Evolutionary conservation across 352 stramenopile species (phyloP).

Genomic region (Saprolegnia parasitica): DNA sequence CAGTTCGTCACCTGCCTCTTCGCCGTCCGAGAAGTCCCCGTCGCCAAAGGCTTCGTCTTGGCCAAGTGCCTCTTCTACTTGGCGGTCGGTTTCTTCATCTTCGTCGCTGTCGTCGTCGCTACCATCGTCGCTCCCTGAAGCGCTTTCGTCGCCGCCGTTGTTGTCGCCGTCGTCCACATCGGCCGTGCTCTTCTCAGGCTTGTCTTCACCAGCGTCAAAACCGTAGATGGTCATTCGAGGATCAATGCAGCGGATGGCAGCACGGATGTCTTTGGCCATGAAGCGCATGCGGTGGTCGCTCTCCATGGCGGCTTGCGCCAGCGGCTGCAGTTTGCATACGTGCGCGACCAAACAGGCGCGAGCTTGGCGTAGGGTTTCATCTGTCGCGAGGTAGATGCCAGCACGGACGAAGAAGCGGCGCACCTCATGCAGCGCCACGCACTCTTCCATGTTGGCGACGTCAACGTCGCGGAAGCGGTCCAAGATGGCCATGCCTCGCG

Average conservation of each 20-base stretch:
- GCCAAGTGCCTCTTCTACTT: slow-evolving; percentile 34
- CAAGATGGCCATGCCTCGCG: not conserved
- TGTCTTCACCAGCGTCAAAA: slow-evolving; percentile 59
- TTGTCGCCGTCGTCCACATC: slow-evolving; percentile 40
- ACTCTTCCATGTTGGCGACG: not conserved
- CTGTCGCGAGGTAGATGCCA: slow-evolving; percentile 52
- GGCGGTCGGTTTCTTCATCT: slow-evolving; percentile 33
- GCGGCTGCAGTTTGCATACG: slow-evolving; percentile 46
- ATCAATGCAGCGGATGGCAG: slow-evolving; percentile 38
- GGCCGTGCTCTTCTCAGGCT: not conserved
- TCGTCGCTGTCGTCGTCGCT: slow-evolving; percentile 59
- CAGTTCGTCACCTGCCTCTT: slow-evolving; percentile 32
- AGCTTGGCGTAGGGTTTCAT: slow-evolving; percentile 37
- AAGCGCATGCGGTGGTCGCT: slow-evolving; percentile 44
- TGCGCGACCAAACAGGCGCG: slow-evolving; percentile 50
- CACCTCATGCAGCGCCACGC: slow-evolving; percentile 30
- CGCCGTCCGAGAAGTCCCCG: slow-evolving; percentile 68
- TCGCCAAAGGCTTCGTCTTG: slow-evolving; percentile 49
- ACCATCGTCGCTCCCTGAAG: slow-evolving; percentile 58
- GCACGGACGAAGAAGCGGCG: slow-evolving; percentile 69
- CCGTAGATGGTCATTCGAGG: slow-evolving; percentile 72
- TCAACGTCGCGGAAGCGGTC: not conserved
- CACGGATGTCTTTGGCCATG: slow-evolving; percentile 60
- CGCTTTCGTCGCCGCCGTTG: slow-evolving; percentile 42
- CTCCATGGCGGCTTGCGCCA: slow-evolving; percentile 47